Evolutionary conservation across 371 early-diverging fungal species (phyloP).

Genomic region (Rhizomucor pusillus): DNA sequence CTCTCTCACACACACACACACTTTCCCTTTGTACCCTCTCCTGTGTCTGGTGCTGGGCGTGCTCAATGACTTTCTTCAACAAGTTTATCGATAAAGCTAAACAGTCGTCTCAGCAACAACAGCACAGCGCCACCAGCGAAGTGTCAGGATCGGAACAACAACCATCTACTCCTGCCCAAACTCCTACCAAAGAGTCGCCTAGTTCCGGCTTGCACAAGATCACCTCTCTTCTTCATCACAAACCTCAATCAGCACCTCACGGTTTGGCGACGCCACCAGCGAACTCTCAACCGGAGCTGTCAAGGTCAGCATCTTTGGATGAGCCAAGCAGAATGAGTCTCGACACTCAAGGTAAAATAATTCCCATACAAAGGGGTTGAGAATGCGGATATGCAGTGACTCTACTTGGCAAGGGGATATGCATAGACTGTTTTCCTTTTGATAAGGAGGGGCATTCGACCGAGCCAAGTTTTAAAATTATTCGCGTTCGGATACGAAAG

Average conservation of each 20-base stretch:
- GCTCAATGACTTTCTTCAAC: conserved; percentile 20
- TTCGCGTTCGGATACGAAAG: too few species aligned
- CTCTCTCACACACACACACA: conserved; percentile 2
- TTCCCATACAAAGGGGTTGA: neutral
- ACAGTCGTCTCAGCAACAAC: conserved; percentile 2
- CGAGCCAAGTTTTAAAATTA: too few species aligned
- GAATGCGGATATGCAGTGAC: neutral
- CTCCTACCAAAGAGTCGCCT: conserved; percentile 12
- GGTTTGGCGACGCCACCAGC: conserved; percentile 13
- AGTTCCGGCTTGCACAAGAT: conserved; percentile 8
- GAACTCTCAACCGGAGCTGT: conserved; percentile 10
- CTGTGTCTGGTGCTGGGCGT: neutral
- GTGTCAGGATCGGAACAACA: neutral
- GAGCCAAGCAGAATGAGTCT: conserved; percentile 25
- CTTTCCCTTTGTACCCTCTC: neutral
- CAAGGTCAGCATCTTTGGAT: conserved; percentile 12
- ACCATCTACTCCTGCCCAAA: conserved; percentile 14
- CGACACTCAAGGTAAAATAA: conserved; percentile 14
- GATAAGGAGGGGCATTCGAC: too few species aligned
- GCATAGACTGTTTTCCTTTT: too few species aligned
- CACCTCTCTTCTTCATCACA: neutral
- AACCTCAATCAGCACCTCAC: conserved; percentile 2
- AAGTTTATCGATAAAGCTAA: conserved; percentile 26
- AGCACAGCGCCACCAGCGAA: conserved; percentile 2
- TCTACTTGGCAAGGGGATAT: conserved; percentile 1